These are phyloP conservation scores for Schoenoplectus triqueter DNA, from an alignment of 202 grass and related monocot genomes.

Conservation along the genomic window DNA sequence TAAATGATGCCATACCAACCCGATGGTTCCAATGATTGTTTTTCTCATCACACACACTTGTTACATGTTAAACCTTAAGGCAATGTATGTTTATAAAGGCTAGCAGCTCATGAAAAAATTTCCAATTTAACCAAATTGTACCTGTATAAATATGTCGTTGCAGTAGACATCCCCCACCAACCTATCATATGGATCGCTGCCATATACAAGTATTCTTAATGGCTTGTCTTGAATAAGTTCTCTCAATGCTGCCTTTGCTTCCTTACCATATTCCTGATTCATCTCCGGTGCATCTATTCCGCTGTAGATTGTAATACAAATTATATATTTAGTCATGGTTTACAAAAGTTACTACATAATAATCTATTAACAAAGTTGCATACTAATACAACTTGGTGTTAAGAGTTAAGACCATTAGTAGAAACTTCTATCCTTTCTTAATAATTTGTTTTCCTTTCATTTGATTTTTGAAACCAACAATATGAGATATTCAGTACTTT, in stretches of 20 bases:
- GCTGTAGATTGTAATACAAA: slow-evolving; percentile 47
- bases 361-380: slow-evolving; percentile 29
- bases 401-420: not conserved
- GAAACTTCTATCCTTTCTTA: not conserved
- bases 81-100: not conserved
- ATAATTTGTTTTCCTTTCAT: not conserved
- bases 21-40: not conserved
- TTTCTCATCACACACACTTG: not conserved
- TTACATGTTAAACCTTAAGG: not conserved
- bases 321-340: not conserved
- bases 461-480: not conserved
- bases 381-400: not conserved
- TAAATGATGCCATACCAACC: not conserved
- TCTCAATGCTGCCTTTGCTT: slow-evolving; percentile 55
- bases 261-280: slow-evolving; percentile 51
- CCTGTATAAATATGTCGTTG: slow-evolving; percentile 61
- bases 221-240: slow-evolving; percentile 57
- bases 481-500: not conserved
- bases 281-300: slow-evolving; percentile 75
- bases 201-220: slow-evolving; percentile 55
- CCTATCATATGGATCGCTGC: slow-evolving; percentile 52
- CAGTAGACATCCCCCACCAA: slow-evolving; percentile 63
- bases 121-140: slow-evolving; percentile 27
- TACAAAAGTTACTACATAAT: not conserved
- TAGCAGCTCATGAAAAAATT: not conserved